Evolutionary conservation across 1,284 basidiomycete genomes (phyloP).

Genomic region (Ceratobasidium theobromae): DNA sequence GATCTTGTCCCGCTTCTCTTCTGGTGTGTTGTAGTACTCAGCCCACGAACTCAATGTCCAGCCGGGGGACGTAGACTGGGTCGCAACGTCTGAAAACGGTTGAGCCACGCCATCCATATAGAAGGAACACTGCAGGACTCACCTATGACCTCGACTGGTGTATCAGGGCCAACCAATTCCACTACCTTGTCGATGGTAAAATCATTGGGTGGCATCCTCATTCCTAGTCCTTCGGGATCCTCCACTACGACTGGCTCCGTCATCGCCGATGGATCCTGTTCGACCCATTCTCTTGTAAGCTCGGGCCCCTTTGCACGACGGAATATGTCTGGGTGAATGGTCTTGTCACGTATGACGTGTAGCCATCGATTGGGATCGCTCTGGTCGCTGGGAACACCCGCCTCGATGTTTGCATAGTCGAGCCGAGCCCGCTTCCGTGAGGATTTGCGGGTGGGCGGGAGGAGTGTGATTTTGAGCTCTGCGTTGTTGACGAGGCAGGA

Average conservation of each 20-base stretch:
- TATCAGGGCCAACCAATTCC: constrained; percentile 72
- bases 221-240: constrained; percentile 72
- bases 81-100: constrained; percentile 65
- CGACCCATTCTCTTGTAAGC: constrained; percentile 69
- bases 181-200: constrained; percentile 81
- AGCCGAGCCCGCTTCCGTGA: constrained; percentile 66
- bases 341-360: constrained; percentile 63
- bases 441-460: constrained; percentile 75
- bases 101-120: too few species aligned
- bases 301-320: constrained; percentile 64
- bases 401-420: constrained; percentile 73
- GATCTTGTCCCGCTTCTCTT: constrained; percentile 73
- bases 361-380: constrained; percentile 65
- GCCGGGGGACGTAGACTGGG: constrained; percentile 74
- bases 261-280: constrained; percentile 66
- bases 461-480: constrained; percentile 65
- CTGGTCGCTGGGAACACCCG: constrained; percentile 40
- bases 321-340: constrained; percentile 62
- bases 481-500: constrained; percentile 61
- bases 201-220: constrained; percentile 74
- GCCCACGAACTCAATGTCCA: constrained; percentile 94
- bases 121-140: constrained; percentile 40
- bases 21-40: constrained; percentile 74
- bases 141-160: constrained; percentile 89
- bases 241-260: constrained; percentile 75